A percentile compares a stretch with the other conserved stretches of the same genome.
Conservation (phyloP, 2,329 filamentous ascomycete genomes). For the Talaromyces sp. region DNA sequence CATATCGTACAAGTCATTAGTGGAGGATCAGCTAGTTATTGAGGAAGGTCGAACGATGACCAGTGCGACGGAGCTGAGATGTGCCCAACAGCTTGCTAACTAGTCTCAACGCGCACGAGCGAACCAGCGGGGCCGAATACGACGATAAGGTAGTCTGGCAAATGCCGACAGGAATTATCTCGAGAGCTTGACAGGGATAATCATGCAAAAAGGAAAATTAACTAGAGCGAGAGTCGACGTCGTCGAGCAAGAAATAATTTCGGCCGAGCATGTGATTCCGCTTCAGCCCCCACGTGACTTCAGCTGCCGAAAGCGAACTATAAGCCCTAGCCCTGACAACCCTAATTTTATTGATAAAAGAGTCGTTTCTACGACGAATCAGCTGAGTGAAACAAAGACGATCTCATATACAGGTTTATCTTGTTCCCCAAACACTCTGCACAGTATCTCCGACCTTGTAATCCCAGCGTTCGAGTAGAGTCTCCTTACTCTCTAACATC, state of each 20-base stretch:
- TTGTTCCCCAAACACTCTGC: conserved; percentile 13
- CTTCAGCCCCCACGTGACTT: neutral
- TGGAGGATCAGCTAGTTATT: neutral
- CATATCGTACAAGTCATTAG: neutral
- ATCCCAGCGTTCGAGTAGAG: conserved; percentile 7
- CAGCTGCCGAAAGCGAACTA: neutral
- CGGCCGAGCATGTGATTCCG: conserved; percentile 6
- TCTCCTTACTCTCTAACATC: conserved; percentile 2
- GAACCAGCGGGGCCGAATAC: neutral
- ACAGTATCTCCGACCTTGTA: conserved; percentile 13
- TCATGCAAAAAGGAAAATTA: neutral
- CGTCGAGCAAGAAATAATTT: neutral
- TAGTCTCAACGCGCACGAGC: neutral
- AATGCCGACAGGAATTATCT: neutral
- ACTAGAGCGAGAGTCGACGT: neutral
- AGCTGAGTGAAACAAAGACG: neutral
- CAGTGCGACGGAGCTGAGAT: neutral
- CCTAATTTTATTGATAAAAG: neutral
- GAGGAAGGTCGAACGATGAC: neutral
- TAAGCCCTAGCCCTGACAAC: neutral
- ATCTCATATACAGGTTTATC: neutral
- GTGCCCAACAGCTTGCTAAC: neutral
- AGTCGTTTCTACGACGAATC: neutral
- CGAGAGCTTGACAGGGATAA: neutral
- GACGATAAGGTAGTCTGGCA: neutral